phyloP scores from a whole-genome alignment of 1,284 basidiomycete species.

The Ganoderma boninense region DNA sequence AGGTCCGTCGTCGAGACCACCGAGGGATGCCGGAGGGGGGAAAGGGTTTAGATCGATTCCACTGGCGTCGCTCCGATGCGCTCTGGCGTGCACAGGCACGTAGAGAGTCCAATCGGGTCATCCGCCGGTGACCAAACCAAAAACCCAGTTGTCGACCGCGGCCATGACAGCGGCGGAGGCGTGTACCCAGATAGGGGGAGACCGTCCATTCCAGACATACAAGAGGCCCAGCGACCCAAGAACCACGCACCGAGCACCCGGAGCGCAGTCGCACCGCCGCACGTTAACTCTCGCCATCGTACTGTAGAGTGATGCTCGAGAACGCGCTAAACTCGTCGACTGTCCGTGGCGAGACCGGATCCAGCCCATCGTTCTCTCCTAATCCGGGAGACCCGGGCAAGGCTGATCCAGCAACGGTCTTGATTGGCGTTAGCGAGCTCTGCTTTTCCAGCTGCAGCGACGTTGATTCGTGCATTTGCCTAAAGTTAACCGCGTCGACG shows the following conservation, averaged over 20 bases:
- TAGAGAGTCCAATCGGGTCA: conserved; percentile 18
- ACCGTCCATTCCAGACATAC: conserved; percentile 7
- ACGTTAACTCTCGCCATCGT: conserved; percentile 69
- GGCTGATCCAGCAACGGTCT: conserved; percentile 46
- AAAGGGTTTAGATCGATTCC: conserved; percentile 18
- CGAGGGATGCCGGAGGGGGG: conserved; percentile 22
- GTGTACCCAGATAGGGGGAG: not conserved
- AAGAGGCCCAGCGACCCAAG: conserved; percentile 4
- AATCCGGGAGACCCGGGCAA: conserved; percentile 55
- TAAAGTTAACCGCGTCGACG: conserved; percentile 90
- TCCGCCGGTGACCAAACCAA: conserved; percentile 23
- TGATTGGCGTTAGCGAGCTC: conserved; percentile 39
- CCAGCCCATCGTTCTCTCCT: conserved; percentile 59
- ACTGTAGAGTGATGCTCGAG: conserved; percentile 87
- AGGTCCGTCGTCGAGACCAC: conserved; percentile 19
- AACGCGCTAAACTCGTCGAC: conserved; percentile 82
- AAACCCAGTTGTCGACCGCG: conserved; percentile 1
- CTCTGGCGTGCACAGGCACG: conserved; percentile 4
- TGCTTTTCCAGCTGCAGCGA: conserved; percentile 87
- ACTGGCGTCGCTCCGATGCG: conserved; percentile 15
- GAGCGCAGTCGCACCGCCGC: conserved; percentile 14
- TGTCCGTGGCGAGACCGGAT: conserved; percentile 42
- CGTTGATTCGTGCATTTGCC: conserved; percentile 88
- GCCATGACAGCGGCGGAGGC: conserved; percentile 14
- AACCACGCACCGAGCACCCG: conserved; percentile 8